Base-by-base conservation (phyloP, 1,284 basidiomycete species). In the Ceraceosorus guamensis region DNA sequence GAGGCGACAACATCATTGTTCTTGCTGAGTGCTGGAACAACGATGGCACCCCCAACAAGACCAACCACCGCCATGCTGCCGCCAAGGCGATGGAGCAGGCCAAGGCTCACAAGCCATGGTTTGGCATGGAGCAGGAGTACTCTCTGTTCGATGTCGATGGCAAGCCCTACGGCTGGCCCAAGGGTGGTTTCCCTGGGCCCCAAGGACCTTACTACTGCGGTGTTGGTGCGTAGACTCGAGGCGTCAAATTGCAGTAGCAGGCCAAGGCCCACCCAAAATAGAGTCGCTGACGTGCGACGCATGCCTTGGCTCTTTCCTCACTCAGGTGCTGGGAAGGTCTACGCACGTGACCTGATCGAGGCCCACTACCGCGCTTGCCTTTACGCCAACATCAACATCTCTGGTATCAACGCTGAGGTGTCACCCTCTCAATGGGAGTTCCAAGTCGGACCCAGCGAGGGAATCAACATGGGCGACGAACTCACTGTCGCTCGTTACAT, bases 351-450 rank as follows among this genome's bases (percentile, higher is more conserved):
- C 80, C 84, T 98, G 73, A 88, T 99, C 76, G 95, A 99, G 82
- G 93, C 95, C 45, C 95, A 99, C 82, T 98, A 98, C 83, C 88
- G 90, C 62, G 81, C 81, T 55, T 99, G 93, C 80, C 84, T 99
- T 60, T 96, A 97, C 79, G 82, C 95, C 67, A 92, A 91, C 71
- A 83, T 99, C 80, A 92, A 91, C 82, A 97, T 97, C 81, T 93
- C 90, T 64, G 95, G 95, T 77, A 97, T 99, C 82, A 99, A 98
- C 79, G 95, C 95, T 66, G 95, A 98, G 81, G 95, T 98, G 71
- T 97, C 98, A 93, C 93, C 95, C 32, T 87, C 92, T 59, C 95
- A 98, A 80, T 97, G 92, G 92, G 93, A 98, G 81, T 98, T 95
- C 88, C 95, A 98, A 80, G 91, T 98, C 71, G 93, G 93, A 61